Evolutionary conservation across 192 early-diverging fungal species (phyloP), one percentile per base, ranked within the genome.

Genomic region (Coemansia sp.): DNA sequence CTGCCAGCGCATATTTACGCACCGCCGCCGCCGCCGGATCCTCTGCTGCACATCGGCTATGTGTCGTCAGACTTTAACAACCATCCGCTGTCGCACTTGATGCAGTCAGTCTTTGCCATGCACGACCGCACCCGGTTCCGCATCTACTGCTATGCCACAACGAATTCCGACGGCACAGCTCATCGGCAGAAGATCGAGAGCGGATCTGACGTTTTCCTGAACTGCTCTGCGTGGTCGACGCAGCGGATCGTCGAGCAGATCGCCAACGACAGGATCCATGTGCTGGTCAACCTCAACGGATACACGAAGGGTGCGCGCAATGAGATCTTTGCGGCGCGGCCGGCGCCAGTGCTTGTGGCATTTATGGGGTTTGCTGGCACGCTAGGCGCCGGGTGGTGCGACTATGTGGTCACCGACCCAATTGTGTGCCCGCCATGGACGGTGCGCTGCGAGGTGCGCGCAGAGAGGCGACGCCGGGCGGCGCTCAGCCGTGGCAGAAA

Each of bases 271-370:
- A 82, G 87, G 36, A 92, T 95, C 63, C 95, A 97, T 67, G 85
- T 97, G 9, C 82, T 97, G 22, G 87, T 93, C 66, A 96, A 97
- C 61, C 81, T 97, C 53, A 97, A 97, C 71, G 95, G 95, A 32
- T 96, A 97, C 74, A 97, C 95, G n/a, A 95, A 95, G 67, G 94
- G 94, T 22, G 95, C 92, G 23, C 84, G 90, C 17, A 96, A 96
- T 81, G 93, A 96, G 74, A 86, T 97, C 7, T 95, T 95, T 86
- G 94, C 94, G 0, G 93, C 93, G 11, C 85, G 95, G 17, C 91
- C 93, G 9, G 87, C 89, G 34, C 94, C 94, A 2, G 88, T 97
- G 20, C 93, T 95, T 65, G 91, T 93, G 42, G 85, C 90, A 3
- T 91, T 92, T 57, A 95, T 96, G 94, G 94, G 94, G 7, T 97